Percentiles rank a stretch among this genome's conserved stretches.
Conservation (phyloP, 768 basidiomycete genomes). For the Thelephora ganbajun region DNA sequence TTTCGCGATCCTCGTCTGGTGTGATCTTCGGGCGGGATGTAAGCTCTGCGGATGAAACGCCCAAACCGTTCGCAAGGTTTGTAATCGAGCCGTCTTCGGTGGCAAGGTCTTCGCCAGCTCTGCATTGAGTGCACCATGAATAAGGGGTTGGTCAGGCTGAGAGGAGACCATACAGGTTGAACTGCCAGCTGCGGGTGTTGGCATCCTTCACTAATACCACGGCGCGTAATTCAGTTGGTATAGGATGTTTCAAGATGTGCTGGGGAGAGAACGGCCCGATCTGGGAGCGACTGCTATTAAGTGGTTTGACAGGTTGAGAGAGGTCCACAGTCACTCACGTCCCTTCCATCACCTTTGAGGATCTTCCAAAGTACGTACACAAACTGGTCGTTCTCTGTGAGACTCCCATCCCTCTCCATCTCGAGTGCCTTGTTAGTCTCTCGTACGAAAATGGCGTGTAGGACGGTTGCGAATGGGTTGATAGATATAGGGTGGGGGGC, state of each 20-base stretch:
- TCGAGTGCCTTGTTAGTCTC: constrained; percentile 51
- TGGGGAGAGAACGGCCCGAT: constrained; percentile 74
- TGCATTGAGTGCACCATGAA: too few relatives aligned
- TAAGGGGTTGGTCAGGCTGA: neutral
- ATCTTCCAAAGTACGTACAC: constrained; percentile 87
- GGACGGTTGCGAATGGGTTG: constrained; percentile 69
- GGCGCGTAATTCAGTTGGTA: constrained; percentile 64
- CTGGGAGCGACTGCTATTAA: constrained; percentile 22
- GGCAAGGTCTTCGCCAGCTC: neutral
- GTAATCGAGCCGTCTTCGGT: neutral
- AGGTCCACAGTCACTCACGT: constrained; percentile 26
- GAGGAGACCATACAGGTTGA: neutral
- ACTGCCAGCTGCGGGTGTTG: neutral
- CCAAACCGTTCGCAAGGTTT: too few relatives aligned
- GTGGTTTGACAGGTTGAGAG: neutral
- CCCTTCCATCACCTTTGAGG: constrained; percentile 67
- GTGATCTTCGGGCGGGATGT: neutral
- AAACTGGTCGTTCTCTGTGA: constrained; percentile 56
- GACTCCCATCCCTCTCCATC: constrained; percentile 31
- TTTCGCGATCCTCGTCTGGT: constrained; percentile 28
- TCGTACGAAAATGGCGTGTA: constrained; percentile 51
- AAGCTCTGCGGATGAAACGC: too few relatives aligned
- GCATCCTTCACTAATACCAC: constrained; percentile 5
- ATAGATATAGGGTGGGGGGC: constrained; percentile 66
- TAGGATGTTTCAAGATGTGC: constrained; percentile 57